A percentile compares a stretch with the other conserved stretches of the same genome.
Conservation (phyloP, 805 yeast species). For the Lachancea quebecensis region DNA sequence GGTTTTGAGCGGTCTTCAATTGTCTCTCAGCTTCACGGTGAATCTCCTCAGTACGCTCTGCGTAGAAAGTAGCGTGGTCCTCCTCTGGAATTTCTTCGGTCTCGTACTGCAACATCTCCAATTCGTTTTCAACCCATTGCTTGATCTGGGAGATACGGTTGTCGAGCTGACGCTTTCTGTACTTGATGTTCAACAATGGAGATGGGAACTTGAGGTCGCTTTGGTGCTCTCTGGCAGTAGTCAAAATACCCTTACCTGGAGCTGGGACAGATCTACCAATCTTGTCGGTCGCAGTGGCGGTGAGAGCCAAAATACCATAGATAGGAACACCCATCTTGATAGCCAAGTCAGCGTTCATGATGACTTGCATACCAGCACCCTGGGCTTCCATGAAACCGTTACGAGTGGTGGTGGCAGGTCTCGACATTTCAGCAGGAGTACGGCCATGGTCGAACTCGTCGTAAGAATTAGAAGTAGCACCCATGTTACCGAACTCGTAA, state of each 20-base stretch:
- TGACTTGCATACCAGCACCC: conserved; percentile 96
- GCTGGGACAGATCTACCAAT: conserved; percentile 99
- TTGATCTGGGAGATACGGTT: conserved; percentile 71
- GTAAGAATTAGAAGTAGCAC: conserved; percentile 87
- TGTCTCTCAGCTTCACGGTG: conserved; percentile 79
- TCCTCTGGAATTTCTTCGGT: conserved; percentile 45
- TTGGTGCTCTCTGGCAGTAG: conserved; percentile 93
- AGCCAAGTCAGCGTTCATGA: conserved; percentile 93
- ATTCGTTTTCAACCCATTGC: conserved; percentile 79
- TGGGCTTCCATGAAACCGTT: conserved; percentile 99
- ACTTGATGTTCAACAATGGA: conserved; percentile 78
- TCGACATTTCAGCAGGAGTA: conserved; percentile 96
- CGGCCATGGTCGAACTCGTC: conserved; percentile 93
- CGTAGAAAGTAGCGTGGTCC: conserved; percentile 52
- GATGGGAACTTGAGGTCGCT: conserved; percentile 72
- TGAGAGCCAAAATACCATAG: conserved; percentile 87
- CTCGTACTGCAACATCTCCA: conserved; percentile 63
- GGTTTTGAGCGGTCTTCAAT: conserved; percentile 78
- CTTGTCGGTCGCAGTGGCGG: conserved; percentile 97
- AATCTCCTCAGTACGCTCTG: conserved; percentile 84
- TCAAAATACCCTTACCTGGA: conserved; percentile 98
- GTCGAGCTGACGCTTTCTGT: conserved; percentile 87
- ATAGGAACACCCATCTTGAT: conserved; percentile 98
- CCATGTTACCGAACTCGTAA: conserved; percentile 96
- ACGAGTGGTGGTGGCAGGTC: conserved; percentile 95